phyloP scores from a whole-genome alignment of 805 yeast genomes.

The Sugiyamaella mastotermitis region DNA sequence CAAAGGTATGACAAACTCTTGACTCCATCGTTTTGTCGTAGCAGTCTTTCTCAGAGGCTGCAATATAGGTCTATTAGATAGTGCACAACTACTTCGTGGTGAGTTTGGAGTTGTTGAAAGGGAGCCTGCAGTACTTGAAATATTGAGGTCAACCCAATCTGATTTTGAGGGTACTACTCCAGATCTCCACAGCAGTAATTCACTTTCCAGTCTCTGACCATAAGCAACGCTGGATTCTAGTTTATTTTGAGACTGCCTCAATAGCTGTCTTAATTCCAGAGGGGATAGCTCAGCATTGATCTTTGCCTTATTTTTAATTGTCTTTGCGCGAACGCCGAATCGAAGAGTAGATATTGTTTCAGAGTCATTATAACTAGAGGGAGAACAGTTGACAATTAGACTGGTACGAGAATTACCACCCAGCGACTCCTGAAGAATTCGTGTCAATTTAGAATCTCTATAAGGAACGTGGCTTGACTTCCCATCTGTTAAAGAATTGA shows the following conservation, averaged over 20 bases:
- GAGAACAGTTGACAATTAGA: conserved; percentile 68
- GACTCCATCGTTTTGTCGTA: too few relatives aligned
- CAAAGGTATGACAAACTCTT: too few relatives aligned
- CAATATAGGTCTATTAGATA: conserved; percentile 2
- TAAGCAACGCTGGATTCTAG: conserved; percentile 24
- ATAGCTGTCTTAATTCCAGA: conserved; percentile 38
- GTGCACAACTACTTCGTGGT: conserved; percentile 1
- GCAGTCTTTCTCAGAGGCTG: background rate
- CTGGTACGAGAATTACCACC: conserved; percentile 82
- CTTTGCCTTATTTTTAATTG: conserved; percentile 57
- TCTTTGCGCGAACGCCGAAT: conserved; percentile 69
- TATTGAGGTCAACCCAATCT: conserved; percentile 20
- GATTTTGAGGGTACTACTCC: conserved; percentile 27
- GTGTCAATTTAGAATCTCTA: conserved; percentile 70
- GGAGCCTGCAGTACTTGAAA: background rate
- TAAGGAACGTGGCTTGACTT: conserved; percentile 63
- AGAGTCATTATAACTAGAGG: conserved; percentile 45
- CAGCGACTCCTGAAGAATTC: conserved; percentile 70
- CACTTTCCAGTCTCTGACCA: conserved; percentile 38
- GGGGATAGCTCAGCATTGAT: conserved; percentile 54
- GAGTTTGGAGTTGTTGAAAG: conserved; percentile 4
- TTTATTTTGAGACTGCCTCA: conserved; percentile 33
- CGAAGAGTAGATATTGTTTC: conserved; percentile 70
- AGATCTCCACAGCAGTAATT: conserved; percentile 33
- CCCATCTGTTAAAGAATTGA: conserved; percentile 69